These are phyloP conservation scores for Candida labiduridarum DNA, from an alignment of 1,139 yeast species.

Conservation along the genomic window DNA sequence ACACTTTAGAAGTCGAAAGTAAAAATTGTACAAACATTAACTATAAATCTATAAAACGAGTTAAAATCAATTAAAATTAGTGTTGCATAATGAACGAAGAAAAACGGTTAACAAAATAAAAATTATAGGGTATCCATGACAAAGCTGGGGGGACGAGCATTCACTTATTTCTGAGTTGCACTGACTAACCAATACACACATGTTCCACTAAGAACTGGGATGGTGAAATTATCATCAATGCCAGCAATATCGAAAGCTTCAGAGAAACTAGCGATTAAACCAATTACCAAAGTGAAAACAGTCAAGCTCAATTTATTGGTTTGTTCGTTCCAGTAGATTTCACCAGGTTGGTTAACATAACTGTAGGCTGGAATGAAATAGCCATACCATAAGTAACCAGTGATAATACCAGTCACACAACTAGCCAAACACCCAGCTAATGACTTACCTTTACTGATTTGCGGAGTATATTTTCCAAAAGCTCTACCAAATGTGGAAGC, in stretches of 20 bases:
- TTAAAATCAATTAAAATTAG: background rate
- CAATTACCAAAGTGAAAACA: conserved; percentile 62
- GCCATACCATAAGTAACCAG: conserved; percentile 71
- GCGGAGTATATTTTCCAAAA: conserved; percentile 83
- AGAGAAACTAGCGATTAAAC: conserved; percentile 80
- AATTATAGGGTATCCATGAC: conserved; percentile 1
- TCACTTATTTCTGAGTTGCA: conserved; percentile 15
- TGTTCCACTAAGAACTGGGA: conserved; percentile 80
- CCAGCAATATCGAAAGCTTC: conserved; percentile 77
- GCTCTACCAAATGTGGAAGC: conserved; percentile 91
- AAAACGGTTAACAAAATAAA: background rate
- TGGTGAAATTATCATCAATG: conserved; percentile 91
- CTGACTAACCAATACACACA: conserved; percentile 54
- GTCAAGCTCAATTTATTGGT: conserved; percentile 58
- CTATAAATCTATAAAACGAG: conserved; percentile 2
- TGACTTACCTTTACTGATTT: conserved; percentile 71
- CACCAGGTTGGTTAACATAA: conserved; percentile 53
- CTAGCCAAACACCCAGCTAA: conserved; percentile 91
- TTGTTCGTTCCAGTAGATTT: conserved; percentile 64
- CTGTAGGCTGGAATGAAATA: conserved; percentile 63
- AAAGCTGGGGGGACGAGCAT: no score
- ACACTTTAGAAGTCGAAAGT: background rate
- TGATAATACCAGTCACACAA: conserved; percentile 66
- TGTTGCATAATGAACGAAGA: background rate
- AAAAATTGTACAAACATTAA: background rate